A percentile compares a stretch with the other conserved stretches of the same genome.
Evolutionary conservation across 805 yeast genomes (phyloP).

Genomic region (Candida lessepsii): DNA sequence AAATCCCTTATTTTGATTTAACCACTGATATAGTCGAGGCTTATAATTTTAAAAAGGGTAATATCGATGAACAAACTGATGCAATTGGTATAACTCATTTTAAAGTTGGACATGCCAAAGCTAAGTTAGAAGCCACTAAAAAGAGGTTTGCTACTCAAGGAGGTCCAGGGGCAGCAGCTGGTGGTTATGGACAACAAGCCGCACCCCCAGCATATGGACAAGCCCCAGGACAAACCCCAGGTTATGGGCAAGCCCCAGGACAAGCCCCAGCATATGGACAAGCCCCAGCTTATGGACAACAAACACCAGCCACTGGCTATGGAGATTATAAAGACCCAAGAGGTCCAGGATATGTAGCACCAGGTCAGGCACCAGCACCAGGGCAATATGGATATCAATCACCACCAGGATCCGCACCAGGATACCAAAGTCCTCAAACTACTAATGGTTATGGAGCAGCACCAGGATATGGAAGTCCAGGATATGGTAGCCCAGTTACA

Average conservation of each 20-base stretch:
- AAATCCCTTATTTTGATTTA: conserved; percentile 93
- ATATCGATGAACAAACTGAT: conserved; percentile 86
- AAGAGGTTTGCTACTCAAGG: conserved; percentile 59
- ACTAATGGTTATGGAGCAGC: conserved; percentile 12
- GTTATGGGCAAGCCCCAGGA: conserved; percentile 6
- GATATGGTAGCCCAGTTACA: conserved; percentile 22
- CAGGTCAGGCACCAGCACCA: conserved; percentile 10
- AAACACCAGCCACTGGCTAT: conserved; percentile 2
- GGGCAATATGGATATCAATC: conserved; percentile 11
- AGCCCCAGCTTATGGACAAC: conserved; percentile 3
- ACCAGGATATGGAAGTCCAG: conserved; percentile 21
- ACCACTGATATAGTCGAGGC: conserved; percentile 80
- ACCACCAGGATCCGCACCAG: conserved; percentile 13
- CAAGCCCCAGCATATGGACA: conserved; percentile 9
- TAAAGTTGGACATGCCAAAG: conserved; percentile 83
- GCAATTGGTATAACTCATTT: conserved; percentile 88
- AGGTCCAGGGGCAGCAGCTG: conserved; percentile 11
- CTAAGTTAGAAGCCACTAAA: conserved; percentile 78
- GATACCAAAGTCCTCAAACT: conserved; percentile 14
- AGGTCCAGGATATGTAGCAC: too few species aligned
- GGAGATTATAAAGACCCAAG: too few species aligned
- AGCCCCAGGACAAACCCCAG: too few species aligned
- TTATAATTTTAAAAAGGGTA: conserved; percentile 78
- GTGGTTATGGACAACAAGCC: conserved; percentile 9
- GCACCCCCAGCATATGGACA: conserved; percentile 12